Evolutionary conservation across 2,329 filamentous ascomycete genomes (phyloP).

Genomic region (Beauveria sp.): DNA sequence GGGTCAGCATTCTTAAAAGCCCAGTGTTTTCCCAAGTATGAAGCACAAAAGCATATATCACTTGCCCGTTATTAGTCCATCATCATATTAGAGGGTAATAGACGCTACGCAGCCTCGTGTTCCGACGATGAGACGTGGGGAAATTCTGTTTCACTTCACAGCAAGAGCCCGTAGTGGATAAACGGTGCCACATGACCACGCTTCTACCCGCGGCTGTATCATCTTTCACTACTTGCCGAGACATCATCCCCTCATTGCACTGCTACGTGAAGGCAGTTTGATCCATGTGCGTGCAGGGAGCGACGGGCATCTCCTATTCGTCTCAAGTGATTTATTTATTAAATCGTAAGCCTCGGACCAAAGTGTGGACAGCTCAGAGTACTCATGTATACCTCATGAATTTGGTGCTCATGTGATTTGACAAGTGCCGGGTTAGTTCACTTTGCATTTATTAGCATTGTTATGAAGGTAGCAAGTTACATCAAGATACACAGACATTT

Average conservation of each 20-base stretch:
- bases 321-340: neutral
- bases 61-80: no score
- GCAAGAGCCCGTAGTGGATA: neutral
- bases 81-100: no score
- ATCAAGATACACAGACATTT: no score
- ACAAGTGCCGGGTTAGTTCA: no score
- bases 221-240: neutral
- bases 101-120: neutral
- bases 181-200: slow-evolving; percentile 5
- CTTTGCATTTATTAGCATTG: no score
- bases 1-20: no score
- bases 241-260: neutral
- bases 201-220: neutral
- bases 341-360: no score
- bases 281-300: neutral
- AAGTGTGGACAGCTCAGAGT: no score
- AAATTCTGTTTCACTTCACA: neutral
- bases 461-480: no score
- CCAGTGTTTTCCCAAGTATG: neutral
- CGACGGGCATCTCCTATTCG: neutral
- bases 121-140: neutral
- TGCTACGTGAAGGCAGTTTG: neutral
- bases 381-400: no score
- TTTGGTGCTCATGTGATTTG: neutral
- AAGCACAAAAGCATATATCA: neutral